Percentiles rank a stretch among this genome's conserved stretches.
Conservation (phyloP, 768 basidiomycete species). For the Lactarius indigo region DNA sequence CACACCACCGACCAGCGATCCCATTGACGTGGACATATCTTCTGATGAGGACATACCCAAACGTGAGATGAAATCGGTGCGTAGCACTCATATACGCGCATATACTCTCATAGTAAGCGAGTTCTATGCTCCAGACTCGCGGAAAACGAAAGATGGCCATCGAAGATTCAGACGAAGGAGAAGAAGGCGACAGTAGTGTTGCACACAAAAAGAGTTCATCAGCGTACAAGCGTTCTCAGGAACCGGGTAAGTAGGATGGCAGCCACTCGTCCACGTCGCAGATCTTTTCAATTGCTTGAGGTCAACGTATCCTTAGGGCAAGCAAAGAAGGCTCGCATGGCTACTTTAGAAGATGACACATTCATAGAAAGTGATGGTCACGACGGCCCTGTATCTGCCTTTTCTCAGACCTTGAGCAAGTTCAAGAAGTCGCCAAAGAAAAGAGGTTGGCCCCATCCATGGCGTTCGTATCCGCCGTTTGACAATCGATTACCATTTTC, state of each 20-base stretch:
- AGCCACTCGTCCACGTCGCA: not conserved
- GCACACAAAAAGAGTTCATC: slow-evolving; percentile 22
- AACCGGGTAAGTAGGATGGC: slow-evolving; percentile 9
- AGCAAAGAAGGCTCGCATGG: slow-evolving; percentile 57
- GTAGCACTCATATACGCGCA: not conserved
- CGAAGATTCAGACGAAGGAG: slow-evolving; percentile 72
- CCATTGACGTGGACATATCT: slow-evolving; percentile 73
- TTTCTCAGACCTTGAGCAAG: slow-evolving; percentile 56
- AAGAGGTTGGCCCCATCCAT: slow-evolving; percentile 38
- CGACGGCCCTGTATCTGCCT: slow-evolving; percentile 38
- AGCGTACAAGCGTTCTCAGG: slow-evolving; percentile 20
- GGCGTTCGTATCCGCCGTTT: not conserved
- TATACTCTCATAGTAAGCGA: not conserved
- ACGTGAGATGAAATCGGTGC: slow-evolving; percentile 9
- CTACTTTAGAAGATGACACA: slow-evolving; percentile 43
- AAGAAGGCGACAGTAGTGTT: slow-evolving; percentile 7
- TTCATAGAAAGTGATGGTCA: slow-evolving; percentile 36
- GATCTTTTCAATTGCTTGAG: not conserved
- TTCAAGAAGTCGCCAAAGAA: slow-evolving; percentile 65
- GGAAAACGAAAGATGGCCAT: slow-evolving; percentile 67
- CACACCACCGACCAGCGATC: slow-evolving; percentile 76
- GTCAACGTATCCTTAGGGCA: slow-evolving; percentile 35
- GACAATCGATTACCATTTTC: slow-evolving; percentile 1
- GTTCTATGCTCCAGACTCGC: slow-evolving; percentile 9
- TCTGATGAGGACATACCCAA: slow-evolving; percentile 43